Evolutionary conservation across 169 alveolate species (phyloP), one percentile per base, ranked within the genome.

Genomic region (Perkinsus olseni): DNA sequence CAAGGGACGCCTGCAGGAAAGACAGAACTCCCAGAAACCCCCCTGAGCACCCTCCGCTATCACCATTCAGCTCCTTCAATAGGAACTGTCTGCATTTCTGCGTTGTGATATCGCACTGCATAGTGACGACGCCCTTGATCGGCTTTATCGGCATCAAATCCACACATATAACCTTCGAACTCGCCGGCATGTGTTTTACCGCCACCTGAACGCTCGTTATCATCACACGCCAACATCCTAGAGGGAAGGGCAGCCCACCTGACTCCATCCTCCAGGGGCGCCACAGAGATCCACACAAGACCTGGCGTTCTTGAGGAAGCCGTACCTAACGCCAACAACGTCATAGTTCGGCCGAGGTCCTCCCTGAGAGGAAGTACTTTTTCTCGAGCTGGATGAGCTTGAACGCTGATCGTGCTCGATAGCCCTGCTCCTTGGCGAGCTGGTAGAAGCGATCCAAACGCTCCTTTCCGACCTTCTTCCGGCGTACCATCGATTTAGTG

Each of bases 241-340:
- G 1, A 62, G 1, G 50, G 11, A 40, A 3, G 21, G 31, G 4
- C 31, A 74, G 91, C 38, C 91, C 1, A 97, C 99, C 95, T 98
- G 99, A 74, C 98, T 96, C 99, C 99, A 99, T 21, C 99, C 99
- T 24, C 99, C 99, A 34, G 99, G 99, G 36, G 99, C 99, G 37
- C 99, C 99, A 97, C 99, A 99, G 82, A 99, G 97, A 97, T 99
- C 99, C 37, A 99, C 98, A 50, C 96, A 94, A 38, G 95, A 96
- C 37, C 97, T 95, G 74, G 82, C 82, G 82, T 62, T 62, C 82
- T 62, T 62, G 97, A 98, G 45, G 38, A 31, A 93, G 45, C 92
- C 39, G 39, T 31, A 93, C 37, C 38, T 38, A 21, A 31, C 90
- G 38, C 91, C 31, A 11, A 0, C 38, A 10, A 24, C 74, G 92